Base-by-base conservation (phyloP, 2,329 filamentous ascomycete genomes). In the Bipolaris gigantea region DNA sequence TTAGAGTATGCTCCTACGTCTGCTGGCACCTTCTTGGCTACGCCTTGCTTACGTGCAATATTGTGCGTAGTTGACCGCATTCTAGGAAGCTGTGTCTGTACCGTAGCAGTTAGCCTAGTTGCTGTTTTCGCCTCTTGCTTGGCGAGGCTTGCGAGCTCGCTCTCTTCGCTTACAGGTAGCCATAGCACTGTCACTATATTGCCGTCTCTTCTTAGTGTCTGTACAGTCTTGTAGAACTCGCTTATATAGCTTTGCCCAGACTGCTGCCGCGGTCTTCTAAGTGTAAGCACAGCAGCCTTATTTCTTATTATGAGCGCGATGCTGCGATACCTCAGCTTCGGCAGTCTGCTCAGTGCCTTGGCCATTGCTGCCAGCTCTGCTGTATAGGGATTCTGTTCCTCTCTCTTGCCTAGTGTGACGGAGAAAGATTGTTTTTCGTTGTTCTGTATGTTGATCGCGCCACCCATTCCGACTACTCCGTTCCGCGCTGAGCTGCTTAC, bases 121-220 rank as follows among this genome's bases (percentile, higher is more conserved):
- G 34, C 39, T 15, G 15, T 32, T 47, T 55, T 55, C 45, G 47
- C 52, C 47, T 55, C 43, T 35, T 43, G 41, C 47, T 55, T 55
- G 19, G 52, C 47, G 27, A 50, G 41, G 18, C 36, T 23, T 47
- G 49, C 48, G 49, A 52, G 53, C 36, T 56, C 44, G 44, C 48
- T 49, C 41, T 52, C 53, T 56, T 56, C 39, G 53, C 53, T 56
- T 49, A 39, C 34, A 21, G 49, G 53, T 39, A 56, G 53, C 53
- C 43, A 56, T 42, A 52, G 43, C 25, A 39, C 38, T 56, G 48
- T 52, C 45, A 53, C 49, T 15, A 34, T 23, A 16, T 56, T 53
- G 15, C 53, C 33, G 33, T 53, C 48, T 53, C 45, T 45, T 48
- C 40, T 54, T 39, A 54, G 42, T 33, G 41, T 44, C 27, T 39